Percentiles rank a stretch among this genome's conserved stretches.
These are phyloP conservation scores for Amylostereum chailletii DNA, from an alignment of 1,284 basidiomycete species.

Conservation along the genomic window DNA sequence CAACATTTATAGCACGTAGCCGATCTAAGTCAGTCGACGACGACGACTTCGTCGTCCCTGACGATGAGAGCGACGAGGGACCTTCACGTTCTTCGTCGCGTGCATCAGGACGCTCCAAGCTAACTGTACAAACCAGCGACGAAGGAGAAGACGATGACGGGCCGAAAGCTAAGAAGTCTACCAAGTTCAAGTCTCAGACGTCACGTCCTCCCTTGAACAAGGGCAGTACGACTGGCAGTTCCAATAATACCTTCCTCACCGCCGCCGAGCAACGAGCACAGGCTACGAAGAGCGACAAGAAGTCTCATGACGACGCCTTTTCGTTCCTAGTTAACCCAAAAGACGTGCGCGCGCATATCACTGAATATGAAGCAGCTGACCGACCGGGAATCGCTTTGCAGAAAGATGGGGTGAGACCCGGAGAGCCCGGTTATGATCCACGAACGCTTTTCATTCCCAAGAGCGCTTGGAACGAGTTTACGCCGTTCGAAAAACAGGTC, in stretches of 20 bases:
- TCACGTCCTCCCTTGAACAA: too few relatives aligned
- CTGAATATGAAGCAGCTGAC: not conserved
- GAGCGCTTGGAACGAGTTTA: conserved; percentile 77
- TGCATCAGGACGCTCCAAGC: conserved; percentile 28
- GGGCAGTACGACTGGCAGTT: conserved; percentile 11
- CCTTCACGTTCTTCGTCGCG: conserved; percentile 25
- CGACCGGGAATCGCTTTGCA: conserved; percentile 21
- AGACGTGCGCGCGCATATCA: conserved; percentile 45
- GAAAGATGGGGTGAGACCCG: conserved; percentile 80
- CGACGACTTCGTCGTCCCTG: conserved; percentile 62
- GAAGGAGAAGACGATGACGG: conserved; percentile 23
- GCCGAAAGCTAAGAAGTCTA: conserved; percentile 19
- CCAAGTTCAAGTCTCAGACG: not conserved
- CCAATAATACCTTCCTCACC: conserved; percentile 57
- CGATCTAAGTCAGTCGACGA: conserved; percentile 36
- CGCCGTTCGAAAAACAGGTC: conserved; percentile 92
- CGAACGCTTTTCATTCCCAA: conserved; percentile 82
- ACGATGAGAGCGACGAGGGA: conserved; percentile 29
- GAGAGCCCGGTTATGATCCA: conserved; percentile 87
- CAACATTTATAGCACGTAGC: not conserved
- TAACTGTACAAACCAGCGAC: conserved; percentile 14
- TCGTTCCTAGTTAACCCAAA: conserved; percentile 70
- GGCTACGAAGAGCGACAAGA: conserved; percentile 77
- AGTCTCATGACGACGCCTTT: conserved; percentile 75
- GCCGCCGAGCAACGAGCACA: conserved; percentile 77